Evolutionary conservation across 2,329 filamentous ascomycete genomes (phyloP).

Genomic region (Periconia macrospinosa): DNA sequence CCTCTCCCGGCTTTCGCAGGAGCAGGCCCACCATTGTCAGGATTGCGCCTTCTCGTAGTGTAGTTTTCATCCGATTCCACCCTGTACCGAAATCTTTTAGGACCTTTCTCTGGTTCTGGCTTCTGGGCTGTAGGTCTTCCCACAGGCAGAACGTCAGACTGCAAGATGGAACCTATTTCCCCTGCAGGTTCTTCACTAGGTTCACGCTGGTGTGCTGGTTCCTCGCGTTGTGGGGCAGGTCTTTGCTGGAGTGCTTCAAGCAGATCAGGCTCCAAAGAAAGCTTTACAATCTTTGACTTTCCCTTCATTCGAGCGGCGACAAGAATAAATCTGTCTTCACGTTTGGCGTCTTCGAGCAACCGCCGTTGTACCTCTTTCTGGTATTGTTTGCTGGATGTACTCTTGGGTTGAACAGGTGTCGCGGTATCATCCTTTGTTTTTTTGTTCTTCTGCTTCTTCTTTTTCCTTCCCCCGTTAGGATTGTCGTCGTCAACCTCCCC

Average conservation of each 20-base stretch:
- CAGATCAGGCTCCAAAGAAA: slow-evolving; percentile 40
- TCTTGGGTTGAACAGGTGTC: slow-evolving; percentile 41
- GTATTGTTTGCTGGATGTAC: slow-evolving; percentile 50
- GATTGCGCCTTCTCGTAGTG: slow-evolving; percentile 31
- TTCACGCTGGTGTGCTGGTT: slow-evolving; percentile 16
- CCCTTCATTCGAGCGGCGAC: slow-evolving; percentile 50
- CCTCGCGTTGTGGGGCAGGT: slow-evolving; percentile 28
- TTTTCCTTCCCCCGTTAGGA: slow-evolving; percentile 17
- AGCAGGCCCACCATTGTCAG: slow-evolving; percentile 21
- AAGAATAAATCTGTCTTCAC: slow-evolving; percentile 49
- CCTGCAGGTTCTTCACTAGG: slow-evolving; percentile 27
- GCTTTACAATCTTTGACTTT: slow-evolving; percentile 48
- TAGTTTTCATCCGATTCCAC: slow-evolving; percentile 48
- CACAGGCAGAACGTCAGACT: slow-evolving; percentile 38
- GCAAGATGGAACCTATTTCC: slow-evolving; percentile 34
- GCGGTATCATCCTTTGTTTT: slow-evolving; percentile 43
- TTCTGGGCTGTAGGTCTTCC: slow-evolving; percentile 13
- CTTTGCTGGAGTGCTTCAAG: slow-evolving; percentile 41
- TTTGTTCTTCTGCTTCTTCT: slow-evolving; percentile 28
- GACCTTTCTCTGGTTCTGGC: slow-evolving; percentile 31
- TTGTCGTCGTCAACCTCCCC: slow-evolving; percentile 34
- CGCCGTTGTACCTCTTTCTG: slow-evolving; percentile 51
- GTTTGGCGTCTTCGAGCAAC: slow-evolving; percentile 45
- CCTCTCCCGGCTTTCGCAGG: slow-evolving; percentile 21
- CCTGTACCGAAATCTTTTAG: slow-evolving; percentile 38